Base-by-base conservation (phyloP, 1,284 basidiomycete genomes). In the Apiotrichum laibachii region DNA sequence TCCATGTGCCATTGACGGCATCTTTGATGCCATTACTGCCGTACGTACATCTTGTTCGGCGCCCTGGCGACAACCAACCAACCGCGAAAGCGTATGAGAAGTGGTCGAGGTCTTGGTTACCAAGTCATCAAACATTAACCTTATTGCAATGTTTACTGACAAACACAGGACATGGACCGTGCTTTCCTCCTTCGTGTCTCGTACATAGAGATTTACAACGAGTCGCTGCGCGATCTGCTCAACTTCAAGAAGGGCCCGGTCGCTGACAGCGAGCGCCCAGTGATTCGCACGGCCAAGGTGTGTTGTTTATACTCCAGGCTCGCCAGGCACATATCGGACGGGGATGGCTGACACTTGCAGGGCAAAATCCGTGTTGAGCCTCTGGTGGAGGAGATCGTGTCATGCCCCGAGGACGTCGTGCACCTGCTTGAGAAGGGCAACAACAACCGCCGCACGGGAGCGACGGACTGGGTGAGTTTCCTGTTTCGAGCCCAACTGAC, bases 131-230 rank as follows among this genome's bases (percentile, higher is more conserved):
- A 31, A 22, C 45, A 47, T 26, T 26, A 33, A 31, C 45, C 26
- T 31, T 31, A 37, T 37, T 37, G 37, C 33, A n/a, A 34, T n/a
- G 8, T n/a, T 26, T 34, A 37, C 56, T 55, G 12, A 56, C 53
- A 22, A 15, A 22, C 21, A 18, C 55, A 75, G 72, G 75, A 77
- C 50, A 61, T 63, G 33, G 72, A 75, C 26, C 67, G 75, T 18
- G 75, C 72, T 0, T 77, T 70, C 62, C 71, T 84, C 10, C 72
- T 85, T 2, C 76, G 83, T 18, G 82, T 84, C 18, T 82, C 82
- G 10, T 84, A 84, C 64, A 77, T 85, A 51, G 83, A 80, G 62
- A 83, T 85, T 60, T 84, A 85, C 77, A 85, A 85, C 64, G 83
- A 85, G 60, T 78, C 78, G 3, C 72, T 85, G 18, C 79, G 81